Base-by-base conservation (phyloP, 306 rosid species). In the Geum urbanum region DNA sequence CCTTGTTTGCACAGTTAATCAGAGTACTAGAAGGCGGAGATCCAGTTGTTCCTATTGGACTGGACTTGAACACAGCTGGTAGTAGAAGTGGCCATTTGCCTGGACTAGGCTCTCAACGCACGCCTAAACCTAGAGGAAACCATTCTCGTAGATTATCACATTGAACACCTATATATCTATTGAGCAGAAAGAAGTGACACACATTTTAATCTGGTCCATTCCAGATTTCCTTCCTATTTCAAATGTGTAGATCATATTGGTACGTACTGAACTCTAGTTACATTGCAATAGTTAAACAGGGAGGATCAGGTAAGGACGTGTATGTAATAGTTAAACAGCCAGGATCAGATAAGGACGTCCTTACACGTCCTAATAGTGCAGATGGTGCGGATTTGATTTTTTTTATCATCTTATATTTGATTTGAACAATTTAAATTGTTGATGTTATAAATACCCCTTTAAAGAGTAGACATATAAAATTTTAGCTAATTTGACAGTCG, bases 1-100 rank as follows among this genome's bases (percentile, higher is more conserved):
- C n/a, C n/a, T n/a, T n/a, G n/a, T n/a, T 73, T 35, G 43, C 63
- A 61, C 69, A 94, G 99, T 75, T 94, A 57, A 94, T 94, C n/a
- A 81, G 95, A 76, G 91, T 91, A 66, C 86, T 94, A 27, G 96
- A 94, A 83, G 97, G 97, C 74, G 97, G 88, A 8, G 91, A 86
- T 77, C 73, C 80, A 47, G 74, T 71, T 70, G 86, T 82, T 69
- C 85, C 96, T 24, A 9, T 85, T 51, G 89, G 87, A 32, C 80
- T 86, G 72, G 96, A 94, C 67, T 14, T 80, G 67, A 84, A 74
- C 79, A 68, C 99, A 10, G 80, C 75, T 24, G 97, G 97, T 12
- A 85, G 89, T 73, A 82, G 78, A 74, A 94, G 97, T 71, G 97
- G 87, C 4, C 99, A 79, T 76, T 78, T 91, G 84, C 76, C 80